These are phyloP conservation scores for Spirogloea muscicola DNA, from an alignment of 139 green algal genomes.

Conservation along the genomic window DNA sequence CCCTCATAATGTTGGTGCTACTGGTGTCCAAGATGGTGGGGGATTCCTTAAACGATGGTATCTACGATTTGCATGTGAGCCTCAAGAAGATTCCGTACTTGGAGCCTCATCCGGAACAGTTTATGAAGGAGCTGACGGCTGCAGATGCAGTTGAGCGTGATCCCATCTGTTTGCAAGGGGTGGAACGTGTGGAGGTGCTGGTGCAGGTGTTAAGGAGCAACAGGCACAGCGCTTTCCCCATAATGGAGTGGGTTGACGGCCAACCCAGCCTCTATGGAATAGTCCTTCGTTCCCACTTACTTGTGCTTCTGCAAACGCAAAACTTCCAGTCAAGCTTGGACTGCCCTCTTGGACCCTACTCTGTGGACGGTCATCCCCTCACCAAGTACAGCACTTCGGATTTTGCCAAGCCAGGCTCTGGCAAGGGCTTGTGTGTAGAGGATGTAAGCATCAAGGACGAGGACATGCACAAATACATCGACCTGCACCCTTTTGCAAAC, in stretches of 20 bases:
- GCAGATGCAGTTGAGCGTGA: background rate
- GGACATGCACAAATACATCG: constrained; percentile 29
- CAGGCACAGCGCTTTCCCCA: constrained; percentile 26
- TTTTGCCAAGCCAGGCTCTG: constrained; percentile 43
- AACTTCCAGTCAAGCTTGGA: constrained; percentile 16
- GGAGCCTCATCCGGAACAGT: constrained; percentile 14
- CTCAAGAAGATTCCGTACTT: constrained; percentile 36
- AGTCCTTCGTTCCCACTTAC: constrained; percentile 29
- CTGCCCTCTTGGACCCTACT: background rate
- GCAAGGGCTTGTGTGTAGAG: constrained; percentile 21
- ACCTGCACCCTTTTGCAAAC: constrained; percentile 28
- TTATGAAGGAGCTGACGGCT: constrained; percentile 5
- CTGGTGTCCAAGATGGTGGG: constrained; percentile 64
- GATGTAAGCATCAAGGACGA: constrained; percentile 6
- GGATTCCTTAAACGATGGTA: constrained; percentile 37
- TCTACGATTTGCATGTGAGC: constrained; percentile 23
- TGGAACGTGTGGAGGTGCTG: constrained; percentile 17
- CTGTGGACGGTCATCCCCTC: no score
- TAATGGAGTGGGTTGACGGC: background rate
- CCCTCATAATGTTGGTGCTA: constrained; percentile 82
- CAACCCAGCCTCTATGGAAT: constrained; percentile 6
- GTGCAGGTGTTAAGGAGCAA: constrained; percentile 6
- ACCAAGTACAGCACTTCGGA: no score
- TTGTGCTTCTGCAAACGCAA: constrained; percentile 44
- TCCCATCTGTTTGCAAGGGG: background rate